A percentile compares a stretch with the other conserved stretches of the same genome.
phyloP scores from a whole-genome alignment of 495 filamentous ascomycete genomes.

The Xylaria nigripes region DNA sequence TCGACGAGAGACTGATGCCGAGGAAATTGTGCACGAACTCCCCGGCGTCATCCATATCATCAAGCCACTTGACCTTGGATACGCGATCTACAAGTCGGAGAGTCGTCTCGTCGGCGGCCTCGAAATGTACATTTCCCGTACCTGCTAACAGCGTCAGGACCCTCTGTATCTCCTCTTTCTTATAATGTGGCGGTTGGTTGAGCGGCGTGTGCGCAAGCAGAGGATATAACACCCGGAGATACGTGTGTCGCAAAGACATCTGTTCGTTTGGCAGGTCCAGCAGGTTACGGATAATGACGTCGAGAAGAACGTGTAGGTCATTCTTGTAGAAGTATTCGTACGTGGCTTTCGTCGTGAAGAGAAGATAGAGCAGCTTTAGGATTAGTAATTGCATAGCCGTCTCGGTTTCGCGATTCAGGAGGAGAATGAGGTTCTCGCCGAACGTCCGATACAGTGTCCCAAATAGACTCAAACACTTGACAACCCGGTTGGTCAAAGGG shows the following conservation, averaged over 20 bases:
- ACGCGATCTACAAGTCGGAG: conserved; percentile 75
- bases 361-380: conserved; percentile 86
- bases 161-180: conserved; percentile 72
- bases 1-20: conserved; percentile 41
- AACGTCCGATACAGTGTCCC: conserved; percentile 84
- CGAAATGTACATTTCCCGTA: conserved; percentile 67
- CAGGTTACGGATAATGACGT: conserved; percentile 93
- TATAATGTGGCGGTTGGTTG: conserved; percentile 77
- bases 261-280: conserved; percentile 83
- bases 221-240: conserved; percentile 89
- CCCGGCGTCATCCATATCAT: conserved; percentile 33
- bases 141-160: conserved; percentile 60
- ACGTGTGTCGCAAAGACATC: conserved; percentile 81
- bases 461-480: conserved; percentile 75
- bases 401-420: conserved; percentile 92
- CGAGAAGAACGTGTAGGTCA: conserved; percentile 86
- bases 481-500: conserved; percentile 81
- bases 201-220: conserved; percentile 87
- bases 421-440: conserved; percentile 93
- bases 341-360: conserved; percentile 84
- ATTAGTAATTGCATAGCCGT: conserved; percentile 89
- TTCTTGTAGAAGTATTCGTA: conserved; percentile 99
- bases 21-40: conserved; percentile 40
- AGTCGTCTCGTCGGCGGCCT: conserved; percentile 85
- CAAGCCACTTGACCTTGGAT: conserved; percentile 74